phyloP scores from a whole-genome alignment of 495 filamentous ascomycete species.

The Rhizodiscina lignyota region DNA sequence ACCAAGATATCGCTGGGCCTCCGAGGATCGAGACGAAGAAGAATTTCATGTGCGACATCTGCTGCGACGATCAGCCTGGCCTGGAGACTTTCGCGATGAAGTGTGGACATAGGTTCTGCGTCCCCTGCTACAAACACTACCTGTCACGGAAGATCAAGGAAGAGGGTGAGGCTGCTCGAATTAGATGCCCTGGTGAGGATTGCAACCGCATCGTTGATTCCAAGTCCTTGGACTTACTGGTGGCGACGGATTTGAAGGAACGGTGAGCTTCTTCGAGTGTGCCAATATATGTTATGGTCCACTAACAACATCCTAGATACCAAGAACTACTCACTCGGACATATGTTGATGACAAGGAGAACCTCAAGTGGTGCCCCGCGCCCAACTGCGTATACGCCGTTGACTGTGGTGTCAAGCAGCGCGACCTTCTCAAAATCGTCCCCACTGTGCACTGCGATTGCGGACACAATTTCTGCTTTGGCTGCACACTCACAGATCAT shows the following conservation, averaged over 20 bases:
- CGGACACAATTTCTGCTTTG: slow-evolving; percentile 82
- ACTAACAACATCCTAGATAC: slow-evolving; percentile 37
- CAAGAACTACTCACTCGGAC: slow-evolving; percentile 76
- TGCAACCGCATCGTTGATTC: slow-evolving; percentile 88
- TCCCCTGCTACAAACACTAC: slow-evolving; percentile 85
- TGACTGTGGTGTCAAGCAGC: slow-evolving; percentile 72
- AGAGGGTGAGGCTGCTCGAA: slow-evolving; percentile 87
- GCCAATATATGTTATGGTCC: slow-evolving; percentile 4
- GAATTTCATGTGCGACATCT: slow-evolving; percentile 86
- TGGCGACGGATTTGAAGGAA: slow-evolving; percentile 52
- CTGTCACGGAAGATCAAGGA: slow-evolving; percentile 79
- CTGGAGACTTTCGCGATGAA: slow-evolving; percentile 89
- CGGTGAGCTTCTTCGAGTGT: too few species aligned
- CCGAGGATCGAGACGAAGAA: slow-evolving; percentile 52
- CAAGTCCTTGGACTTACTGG: slow-evolving; percentile 68
- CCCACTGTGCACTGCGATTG: slow-evolving; percentile 79
- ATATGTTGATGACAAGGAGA: slow-evolving; percentile 92
- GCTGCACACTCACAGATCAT: slow-evolving; percentile 83
- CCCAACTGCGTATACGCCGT: slow-evolving; percentile 88
- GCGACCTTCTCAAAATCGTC: slow-evolving; percentile 67
- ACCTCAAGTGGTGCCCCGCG: slow-evolving; percentile 91
- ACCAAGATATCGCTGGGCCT: slow-evolving; percentile 12
- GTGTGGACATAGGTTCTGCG: slow-evolving; percentile 90
- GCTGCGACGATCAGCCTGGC: slow-evolving; percentile 71
- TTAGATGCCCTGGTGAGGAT: slow-evolving; percentile 76